These are phyloP conservation scores for Blastomyces silverae DNA, from an alignment of 2,329 filamentous ascomycete genomes.

Conservation along the genomic window DNA sequence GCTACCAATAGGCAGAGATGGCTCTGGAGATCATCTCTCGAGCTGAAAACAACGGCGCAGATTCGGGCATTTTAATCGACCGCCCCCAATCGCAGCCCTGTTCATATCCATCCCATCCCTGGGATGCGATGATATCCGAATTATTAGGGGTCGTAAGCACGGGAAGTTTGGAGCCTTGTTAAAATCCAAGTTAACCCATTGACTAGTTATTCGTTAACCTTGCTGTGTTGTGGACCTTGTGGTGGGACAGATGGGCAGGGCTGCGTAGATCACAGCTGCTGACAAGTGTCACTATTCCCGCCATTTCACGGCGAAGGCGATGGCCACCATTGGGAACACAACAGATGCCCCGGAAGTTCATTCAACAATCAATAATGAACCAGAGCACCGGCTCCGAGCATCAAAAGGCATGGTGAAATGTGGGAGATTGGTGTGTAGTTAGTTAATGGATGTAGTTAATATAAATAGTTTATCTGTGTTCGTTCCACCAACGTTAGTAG, in stretches of 20 bases:
- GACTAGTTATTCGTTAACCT: no score
- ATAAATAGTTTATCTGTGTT: no score
- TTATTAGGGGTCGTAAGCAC: not conserved
- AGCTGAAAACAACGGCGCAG: not conserved
- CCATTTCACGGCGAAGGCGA: no score
- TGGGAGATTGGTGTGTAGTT: not conserved
- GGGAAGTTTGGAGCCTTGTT: not conserved
- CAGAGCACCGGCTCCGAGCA: not conserved
- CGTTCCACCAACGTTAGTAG: not conserved
- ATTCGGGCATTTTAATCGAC: not conserved
- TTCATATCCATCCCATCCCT: not conserved
- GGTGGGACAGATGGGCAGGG: no score
- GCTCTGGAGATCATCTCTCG: not conserved
- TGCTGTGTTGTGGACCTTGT: no score
- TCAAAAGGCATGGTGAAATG: not conserved
- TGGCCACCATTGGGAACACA: no score
- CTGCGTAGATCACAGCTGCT: no score
- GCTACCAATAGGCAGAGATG: not conserved
- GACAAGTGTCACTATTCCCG: no score
- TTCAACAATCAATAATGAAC: not conserved
- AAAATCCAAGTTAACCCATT: no score
- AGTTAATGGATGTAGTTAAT: no score
- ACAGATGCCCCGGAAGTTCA: not conserved
- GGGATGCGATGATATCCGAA: not conserved
- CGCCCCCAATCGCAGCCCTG: not conserved